A percentile compares a stretch with the other conserved stretches of the same genome.
phyloP scores from a whole-genome alignment of 2,329 filamentous ascomycete species.

The Aspergillus arachidicola region DNA sequence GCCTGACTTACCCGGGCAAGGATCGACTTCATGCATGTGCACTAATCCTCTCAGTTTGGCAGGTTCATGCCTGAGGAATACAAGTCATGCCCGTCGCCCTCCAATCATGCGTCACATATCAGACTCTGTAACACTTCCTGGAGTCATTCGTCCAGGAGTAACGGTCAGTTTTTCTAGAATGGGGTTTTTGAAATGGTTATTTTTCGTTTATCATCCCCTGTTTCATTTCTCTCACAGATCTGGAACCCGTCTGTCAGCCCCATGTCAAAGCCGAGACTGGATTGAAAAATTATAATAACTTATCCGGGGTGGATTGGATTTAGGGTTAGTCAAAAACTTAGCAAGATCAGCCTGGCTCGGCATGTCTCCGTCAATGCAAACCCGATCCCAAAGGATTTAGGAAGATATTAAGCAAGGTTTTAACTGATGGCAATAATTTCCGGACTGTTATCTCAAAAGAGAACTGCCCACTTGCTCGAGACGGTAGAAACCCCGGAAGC shows the following conservation, averaged over 20 bases:
- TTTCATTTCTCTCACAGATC: background rate
- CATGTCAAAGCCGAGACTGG: background rate
- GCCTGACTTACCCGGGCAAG: background rate
- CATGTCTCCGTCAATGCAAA: background rate
- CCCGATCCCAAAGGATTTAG: background rate
- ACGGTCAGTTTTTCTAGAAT: background rate
- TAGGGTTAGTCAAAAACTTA: constrained; percentile 3
- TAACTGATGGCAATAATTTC: constrained; percentile 9
- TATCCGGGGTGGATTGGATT: background rate
- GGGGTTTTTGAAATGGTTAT: background rate
- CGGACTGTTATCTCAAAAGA: constrained; percentile 19
- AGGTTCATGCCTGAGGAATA: background rate
- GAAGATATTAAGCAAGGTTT: constrained; percentile 8
- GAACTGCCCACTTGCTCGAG: constrained; percentile 16
- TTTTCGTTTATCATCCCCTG: background rate
- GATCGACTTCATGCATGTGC: constrained; percentile 1
- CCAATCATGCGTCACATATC: background rate
- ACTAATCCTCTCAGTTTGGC: background rate
- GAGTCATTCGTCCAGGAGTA: background rate
- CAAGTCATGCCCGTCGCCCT: background rate
- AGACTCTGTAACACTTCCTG: background rate
- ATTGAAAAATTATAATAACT: background rate
- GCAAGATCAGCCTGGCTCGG: constrained; percentile 4
- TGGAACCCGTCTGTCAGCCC: constrained; percentile 1
- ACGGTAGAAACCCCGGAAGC: constrained; percentile 11